Conservation (phyloP, 2,329 filamentous ascomycete species). For the Penicillium nordicum region DNA sequence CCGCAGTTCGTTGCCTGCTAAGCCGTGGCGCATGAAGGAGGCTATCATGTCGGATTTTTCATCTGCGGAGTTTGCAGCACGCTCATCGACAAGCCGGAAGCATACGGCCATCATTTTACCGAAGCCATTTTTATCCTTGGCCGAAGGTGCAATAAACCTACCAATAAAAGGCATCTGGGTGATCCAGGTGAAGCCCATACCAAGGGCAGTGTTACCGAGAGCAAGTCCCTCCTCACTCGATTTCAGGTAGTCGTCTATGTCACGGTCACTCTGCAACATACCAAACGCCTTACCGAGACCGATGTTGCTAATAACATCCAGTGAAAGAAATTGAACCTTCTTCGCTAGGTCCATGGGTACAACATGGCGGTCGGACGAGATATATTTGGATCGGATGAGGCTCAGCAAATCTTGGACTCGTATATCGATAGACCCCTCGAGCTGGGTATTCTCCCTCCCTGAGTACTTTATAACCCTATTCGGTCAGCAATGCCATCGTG, state of each 20-base stretch:
- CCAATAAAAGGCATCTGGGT: constrained; percentile 17
- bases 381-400: constrained; percentile 49
- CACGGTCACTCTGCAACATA: constrained; percentile 44
- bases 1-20: constrained; percentile 14
- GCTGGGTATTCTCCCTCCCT: constrained; percentile 52
- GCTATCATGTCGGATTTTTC: constrained; percentile 28
- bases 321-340: constrained; percentile 53
- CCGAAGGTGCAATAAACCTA: constrained; percentile 17
- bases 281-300: constrained; percentile 51
- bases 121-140: constrained; percentile 21
- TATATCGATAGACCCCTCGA: constrained; percentile 51
- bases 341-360: constrained; percentile 45
- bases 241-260: constrained; percentile 41
- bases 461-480: constrained; percentile 41
- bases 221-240: constrained; percentile 32
- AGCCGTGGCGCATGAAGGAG: constrained; percentile 28
- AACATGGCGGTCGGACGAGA: constrained; percentile 29
- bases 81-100: constrained; percentile 19
- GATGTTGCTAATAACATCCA: constrained; percentile 56
- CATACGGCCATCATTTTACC: constrained; percentile 23
- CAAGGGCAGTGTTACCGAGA: constrained; percentile 13
- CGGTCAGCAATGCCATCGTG: neutral
- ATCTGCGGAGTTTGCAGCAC: constrained; percentile 17
- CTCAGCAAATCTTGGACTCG: constrained; percentile 48
- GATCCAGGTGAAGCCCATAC: constrained; percentile 16